Evolutionary conservation across 2,329 filamentous ascomycete genomes (phyloP), one percentile per base, ranked within the genome.

Genomic region (Plectosphaerella plurivora): DNA sequence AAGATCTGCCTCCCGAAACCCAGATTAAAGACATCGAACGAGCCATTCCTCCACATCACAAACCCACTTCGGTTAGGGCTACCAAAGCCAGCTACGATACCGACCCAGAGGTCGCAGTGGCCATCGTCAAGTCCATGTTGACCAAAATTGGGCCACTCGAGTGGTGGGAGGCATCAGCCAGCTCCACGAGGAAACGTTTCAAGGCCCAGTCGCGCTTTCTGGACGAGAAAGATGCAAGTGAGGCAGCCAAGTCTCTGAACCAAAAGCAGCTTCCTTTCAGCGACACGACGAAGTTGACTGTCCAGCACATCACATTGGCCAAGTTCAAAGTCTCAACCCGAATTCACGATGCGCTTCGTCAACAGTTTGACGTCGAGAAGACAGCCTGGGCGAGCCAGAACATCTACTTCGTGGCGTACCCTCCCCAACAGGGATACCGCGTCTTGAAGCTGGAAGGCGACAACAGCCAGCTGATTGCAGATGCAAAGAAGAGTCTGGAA

Each of bases 171-270:
- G 53, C 63, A 5, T 59, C 54, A 2, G 51, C 50, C 1, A 56
- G 59, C 7, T 45, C 53, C 4, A 50, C 55, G 0, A 63, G 63
- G 3, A 73, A 69, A 51, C 63, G 72, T 3, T 53, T 69, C 16
- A 73, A 73, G 55, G 73, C 67, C 1, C 65, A 61, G 14, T 73
- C 68, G 1, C 59, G 61, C 2, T 79, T 76, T 45, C 18, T 60
- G 4, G 58, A 70, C 2, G 70, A 73, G 47, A 60, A 60, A 0
- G 64, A 73, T 39, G 74, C 74, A 0, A 57, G 57, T 42, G 56
- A 65, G 10, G 73, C 69, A 0, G 64, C 59, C 2, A 51, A 45
- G n/a, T 52, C 53, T 2, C 61, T 76, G 0, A 56, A 73, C 45
- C 53, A 64, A 5, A 62, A 20, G 7, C 49, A 47, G 3, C 41